Evolutionary conservation across 345 rosid genomes (phyloP).

Genomic region (Citrus sp.): DNA sequence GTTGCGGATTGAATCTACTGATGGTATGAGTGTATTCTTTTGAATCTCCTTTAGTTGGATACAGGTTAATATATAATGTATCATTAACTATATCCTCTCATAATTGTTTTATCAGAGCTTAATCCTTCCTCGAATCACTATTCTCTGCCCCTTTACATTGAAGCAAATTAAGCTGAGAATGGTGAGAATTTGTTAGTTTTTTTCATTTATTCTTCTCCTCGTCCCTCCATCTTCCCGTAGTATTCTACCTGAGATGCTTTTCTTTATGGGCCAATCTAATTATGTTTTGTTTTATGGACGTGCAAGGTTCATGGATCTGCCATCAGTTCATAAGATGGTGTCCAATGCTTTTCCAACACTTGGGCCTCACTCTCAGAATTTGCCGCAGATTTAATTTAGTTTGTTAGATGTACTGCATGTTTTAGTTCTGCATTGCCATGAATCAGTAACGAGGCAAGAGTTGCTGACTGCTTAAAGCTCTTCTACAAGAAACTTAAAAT

Average conservation of each 20-base stretch:
- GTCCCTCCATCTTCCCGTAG: neutral
- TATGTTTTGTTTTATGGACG: neutral
- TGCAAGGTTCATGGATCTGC: conserved; percentile 33
- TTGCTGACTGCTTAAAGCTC: conserved; percentile 1
- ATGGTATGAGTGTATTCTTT: conserved; percentile 40
- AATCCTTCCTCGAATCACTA: conserved; percentile 37
- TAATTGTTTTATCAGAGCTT: conserved; percentile 28
- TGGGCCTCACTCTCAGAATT: neutral
- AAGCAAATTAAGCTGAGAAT: conserved; percentile 21
- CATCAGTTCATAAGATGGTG: conserved; percentile 2
- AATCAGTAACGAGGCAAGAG: neutral
- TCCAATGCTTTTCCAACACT: conserved; percentile 1
- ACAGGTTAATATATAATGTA: neutral
- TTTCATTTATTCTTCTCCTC: neutral
- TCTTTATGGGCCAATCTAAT: neutral
- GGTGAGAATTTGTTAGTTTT: conserved; percentile 24
- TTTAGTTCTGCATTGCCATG: conserved; percentile 12
- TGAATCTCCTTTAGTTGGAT: neutral
- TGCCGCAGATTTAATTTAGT: neutral
- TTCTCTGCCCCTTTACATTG: conserved; percentile 29
- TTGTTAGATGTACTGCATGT: conserved; percentile 1
- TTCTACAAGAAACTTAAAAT: neutral
- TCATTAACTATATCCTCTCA: conserved; percentile 1
- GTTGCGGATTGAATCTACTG: conserved; percentile 48
- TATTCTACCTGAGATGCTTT: neutral